Evolutionary conservation across 805 yeast genomes (phyloP), one percentile per base, ranked within the genome.

Genomic region (Metschnikowia amazonensis): DNA sequence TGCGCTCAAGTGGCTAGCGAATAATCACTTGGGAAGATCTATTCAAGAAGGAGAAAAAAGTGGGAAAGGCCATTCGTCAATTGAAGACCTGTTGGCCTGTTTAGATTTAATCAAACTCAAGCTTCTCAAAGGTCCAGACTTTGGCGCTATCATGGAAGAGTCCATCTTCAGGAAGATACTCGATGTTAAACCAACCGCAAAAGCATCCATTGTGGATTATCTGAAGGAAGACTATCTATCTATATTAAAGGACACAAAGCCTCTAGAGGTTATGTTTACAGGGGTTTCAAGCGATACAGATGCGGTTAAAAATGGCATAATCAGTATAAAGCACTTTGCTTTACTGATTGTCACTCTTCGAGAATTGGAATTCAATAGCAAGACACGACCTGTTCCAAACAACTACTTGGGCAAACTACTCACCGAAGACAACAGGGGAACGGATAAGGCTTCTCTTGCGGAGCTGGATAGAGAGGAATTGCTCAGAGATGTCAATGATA

Each of bases 81-180:
- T 84, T 4, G 96, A 88, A 60, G 99, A 92, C 60, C 85, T 96
- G 10, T 62, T 62, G 24, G 82, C 96, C 0, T 87, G 96, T 60
- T 69, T 90, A 57, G 89, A 87, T 42, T 73, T 92, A 41, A 78
- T 86, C 1, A 81, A 86, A 54, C 55, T 81, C 52, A 89, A 90
- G 59, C 63, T 89, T 11, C 63, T 70, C 4, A 80, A 82, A 45
- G 97, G 97, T 1, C 60, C 65, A 5, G 65, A 72, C 2, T 85
- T 76, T 63, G 98, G 98, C 0, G 42, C 45, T 5, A 60, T 60
- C 42, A 45, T 60, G 25, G 57, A 58, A 2, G 37, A 25, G 13
- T 38, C 49, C 13, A 42, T 51, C 17, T 45, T 51, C 38, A 36
- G 40, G 4, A 47, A 48, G 28, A 46, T 47, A 8, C 11, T 36